Evolutionary conservation across 2,329 filamentous ascomycete species (phyloP), one percentile per base, ranked within the genome.

Genomic region (Clonostachys rosea): DNA sequence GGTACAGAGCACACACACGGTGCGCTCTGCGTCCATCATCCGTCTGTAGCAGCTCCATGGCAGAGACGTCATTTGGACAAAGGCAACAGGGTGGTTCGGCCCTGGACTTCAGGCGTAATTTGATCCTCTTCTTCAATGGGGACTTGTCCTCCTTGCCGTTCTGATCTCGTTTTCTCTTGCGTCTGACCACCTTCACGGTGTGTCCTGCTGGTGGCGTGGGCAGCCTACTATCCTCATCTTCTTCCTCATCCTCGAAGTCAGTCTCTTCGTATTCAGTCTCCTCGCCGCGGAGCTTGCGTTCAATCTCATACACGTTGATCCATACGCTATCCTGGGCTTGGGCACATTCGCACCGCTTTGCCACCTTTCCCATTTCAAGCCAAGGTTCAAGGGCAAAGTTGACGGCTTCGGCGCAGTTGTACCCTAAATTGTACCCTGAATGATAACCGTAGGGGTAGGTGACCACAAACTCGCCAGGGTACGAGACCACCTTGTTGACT

Each of bases 391-490:
- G 84, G 6, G 92, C 94, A 65, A 99, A 99, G 63, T 99, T 99
- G 70, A 99, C 94, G 8, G 94, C 96, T 64, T 99, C 94, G 30
- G 94, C 94, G 67, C 94, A 99, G 64, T 99, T 99, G 72, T 99
- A 99, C 14, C 95, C 94, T 36, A 99, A 74, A 58, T 99, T 99
- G 66, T 95, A 99, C 5, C 94, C 94, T 6, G 94, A 99, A 62
- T 99, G 94, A 63, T 99, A 99, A 18, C 94, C 94, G 59, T 97
- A 99, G 0, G 94, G 94, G 62, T 96, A 99, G 0, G 94, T 99
- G 54, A 99, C 95, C 51, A 99, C 91, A 54, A 99, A 99, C 61
- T 99, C 94, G 50, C 94, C 92, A 52, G 96, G 94, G 57, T 96
- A 91, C 44, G 95, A 95, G 12, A 97, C 89, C 52, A 95, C 81